These are phyloP conservation scores for Phialophora chinensis DNA, from an alignment of 2,329 filamentous ascomycete species.

Conservation along the genomic window DNA sequence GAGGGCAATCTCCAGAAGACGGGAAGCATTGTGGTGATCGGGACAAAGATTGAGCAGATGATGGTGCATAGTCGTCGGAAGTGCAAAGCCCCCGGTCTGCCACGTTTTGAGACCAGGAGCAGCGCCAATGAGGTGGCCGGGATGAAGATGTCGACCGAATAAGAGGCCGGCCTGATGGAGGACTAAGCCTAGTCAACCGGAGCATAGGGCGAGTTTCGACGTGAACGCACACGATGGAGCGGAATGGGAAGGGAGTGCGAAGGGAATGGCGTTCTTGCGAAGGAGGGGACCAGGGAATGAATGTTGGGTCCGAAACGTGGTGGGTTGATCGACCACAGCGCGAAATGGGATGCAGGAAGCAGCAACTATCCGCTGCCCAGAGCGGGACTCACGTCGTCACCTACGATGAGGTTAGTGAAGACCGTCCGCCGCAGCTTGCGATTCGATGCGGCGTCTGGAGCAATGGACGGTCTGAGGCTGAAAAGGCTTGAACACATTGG, in stretches of 20 bases:
- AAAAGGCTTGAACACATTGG: slow-evolving; percentile 30
- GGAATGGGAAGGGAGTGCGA: slow-evolving; percentile 11
- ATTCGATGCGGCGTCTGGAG: slow-evolving; percentile 22
- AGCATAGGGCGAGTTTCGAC: neutral
- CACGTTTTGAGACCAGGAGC: slow-evolving; percentile 25
- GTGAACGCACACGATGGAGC: slow-evolving; percentile 3
- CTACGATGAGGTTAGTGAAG: slow-evolving; percentile 21
- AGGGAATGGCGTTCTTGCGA: neutral
- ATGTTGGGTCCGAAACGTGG: slow-evolving; percentile 36
- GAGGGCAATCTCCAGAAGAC: slow-evolving; percentile 15
- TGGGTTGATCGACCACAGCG: slow-evolving; percentile 16
- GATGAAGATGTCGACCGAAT: slow-evolving; percentile 22
- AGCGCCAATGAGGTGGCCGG: slow-evolving; percentile 29
- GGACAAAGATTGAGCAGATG: slow-evolving; percentile 19
- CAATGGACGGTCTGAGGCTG: slow-evolving; percentile 34
- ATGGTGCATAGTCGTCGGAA: slow-evolving; percentile 17
- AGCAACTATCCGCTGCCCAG: slow-evolving; percentile 9
- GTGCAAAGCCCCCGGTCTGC: slow-evolving; percentile 20
- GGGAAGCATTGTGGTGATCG: slow-evolving; percentile 25
- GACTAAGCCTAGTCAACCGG: slow-evolving; percentile 26
- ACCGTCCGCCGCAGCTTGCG: slow-evolving; percentile 10
- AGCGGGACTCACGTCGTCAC: slow-evolving; percentile 31
- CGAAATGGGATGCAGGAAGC: slow-evolving; percentile 13
- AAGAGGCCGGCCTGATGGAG: slow-evolving; percentile 29
- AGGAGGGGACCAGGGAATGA: neutral